A percentile compares a stretch with the other conserved stretches of the same genome.
Evolutionary conservation across 192 early-diverging fungal genomes (phyloP).

Genomic region (Coemansia sp.): DNA sequence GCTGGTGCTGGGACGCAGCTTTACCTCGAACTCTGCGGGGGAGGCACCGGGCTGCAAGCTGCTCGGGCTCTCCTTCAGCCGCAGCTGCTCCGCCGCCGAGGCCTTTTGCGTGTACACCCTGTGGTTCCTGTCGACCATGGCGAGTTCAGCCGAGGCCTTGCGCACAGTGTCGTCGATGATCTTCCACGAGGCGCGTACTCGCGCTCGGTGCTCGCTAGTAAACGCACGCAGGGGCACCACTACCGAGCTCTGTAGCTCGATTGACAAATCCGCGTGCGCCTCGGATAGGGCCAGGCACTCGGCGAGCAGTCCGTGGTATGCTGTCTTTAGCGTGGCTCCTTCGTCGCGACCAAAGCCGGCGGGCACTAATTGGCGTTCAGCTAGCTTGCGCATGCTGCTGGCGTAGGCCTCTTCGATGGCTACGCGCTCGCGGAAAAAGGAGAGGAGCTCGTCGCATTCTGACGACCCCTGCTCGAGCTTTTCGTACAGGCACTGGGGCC

Average conservation of each 20-base stretch:
- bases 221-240: slow-evolving; percentile 48
- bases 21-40: slow-evolving; percentile 36
- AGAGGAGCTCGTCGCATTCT: slow-evolving; percentile 50
- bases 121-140: slow-evolving; percentile 48
- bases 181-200: slow-evolving; percentile 47
- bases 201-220: slow-evolving; percentile 45
- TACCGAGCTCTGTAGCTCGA: slow-evolving; percentile 47
- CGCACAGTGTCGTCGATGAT: slow-evolving; percentile 47
- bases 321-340: slow-evolving; percentile 53
- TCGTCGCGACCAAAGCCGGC: slow-evolving; percentile 52
- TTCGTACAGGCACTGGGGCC: slow-evolving; percentile 45
- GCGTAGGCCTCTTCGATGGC: slow-evolving; percentile 51
- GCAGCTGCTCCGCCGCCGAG: slow-evolving; percentile 37
- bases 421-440: slow-evolving; percentile 44
- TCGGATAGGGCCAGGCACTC: slow-evolving; percentile 41
- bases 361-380: slow-evolving; percentile 23
- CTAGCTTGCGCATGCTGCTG: slow-evolving; percentile 34
- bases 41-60: slow-evolving; percentile 12
- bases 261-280: slow-evolving; percentile 38
- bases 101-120: slow-evolving; percentile 51
- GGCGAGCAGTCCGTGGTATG: slow-evolving; percentile 41
- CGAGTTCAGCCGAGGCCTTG: slow-evolving; percentile 35
- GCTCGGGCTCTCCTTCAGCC: slow-evolving; percentile 22
- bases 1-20: slow-evolving; percentile 21
- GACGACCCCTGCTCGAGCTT: slow-evolving; percentile 48